Percentiles rank a stretch among this genome's conserved stretches.
Conservation (phyloP, 495 filamentous ascomycete genomes). For the Bryoglossum gracile region DNA sequence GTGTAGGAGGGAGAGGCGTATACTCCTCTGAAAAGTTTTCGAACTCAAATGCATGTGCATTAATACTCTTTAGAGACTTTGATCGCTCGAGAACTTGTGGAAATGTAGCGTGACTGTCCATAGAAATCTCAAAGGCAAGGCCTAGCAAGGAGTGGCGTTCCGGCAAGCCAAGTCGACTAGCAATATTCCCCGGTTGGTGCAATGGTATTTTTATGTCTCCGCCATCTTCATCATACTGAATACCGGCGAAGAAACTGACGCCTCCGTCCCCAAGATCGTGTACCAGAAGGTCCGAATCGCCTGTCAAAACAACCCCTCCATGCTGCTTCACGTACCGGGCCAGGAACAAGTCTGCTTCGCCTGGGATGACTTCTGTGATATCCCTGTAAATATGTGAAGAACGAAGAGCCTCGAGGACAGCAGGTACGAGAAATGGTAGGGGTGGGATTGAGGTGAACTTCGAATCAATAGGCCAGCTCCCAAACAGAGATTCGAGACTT, state of each 20-base stretch:
- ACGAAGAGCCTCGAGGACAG: slow-evolving; percentile 55
- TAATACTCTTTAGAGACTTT: slow-evolving; percentile 18
- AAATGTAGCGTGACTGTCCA: slow-evolving; percentile 28
- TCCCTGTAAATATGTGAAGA: slow-evolving; percentile 36
- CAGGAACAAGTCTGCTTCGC: slow-evolving; percentile 67
- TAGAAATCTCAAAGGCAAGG: slow-evolving; percentile 35
- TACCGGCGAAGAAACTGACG: slow-evolving; percentile 52
- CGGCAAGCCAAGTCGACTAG: slow-evolving; percentile 13
- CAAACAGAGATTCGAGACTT: slow-evolving; percentile 14
- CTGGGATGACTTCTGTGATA: slow-evolving; percentile 50
- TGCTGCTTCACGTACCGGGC: slow-evolving; percentile 44
- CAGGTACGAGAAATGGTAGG: slow-evolving; percentile 59
- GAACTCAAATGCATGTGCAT: slow-evolving; percentile 26
- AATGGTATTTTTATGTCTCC: no score
- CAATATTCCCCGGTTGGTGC: slow-evolving; percentile 7
- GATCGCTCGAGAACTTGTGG: slow-evolving; percentile 26
- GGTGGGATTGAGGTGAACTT: slow-evolving; percentile 36
- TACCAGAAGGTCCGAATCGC: slow-evolving; percentile 69
- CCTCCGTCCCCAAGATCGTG: slow-evolving; percentile 54
- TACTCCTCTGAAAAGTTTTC: slow-evolving; percentile 40
- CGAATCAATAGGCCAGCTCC: slow-evolving; percentile 3
- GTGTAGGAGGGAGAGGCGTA: neutral
- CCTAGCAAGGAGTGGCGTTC: slow-evolving; percentile 21
- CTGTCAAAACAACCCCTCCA: slow-evolving; percentile 47
- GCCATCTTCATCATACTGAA: no score